phyloP scores from a whole-genome alignment of 1,139 yeast species.

The Suhomyces terraborum region DNA sequence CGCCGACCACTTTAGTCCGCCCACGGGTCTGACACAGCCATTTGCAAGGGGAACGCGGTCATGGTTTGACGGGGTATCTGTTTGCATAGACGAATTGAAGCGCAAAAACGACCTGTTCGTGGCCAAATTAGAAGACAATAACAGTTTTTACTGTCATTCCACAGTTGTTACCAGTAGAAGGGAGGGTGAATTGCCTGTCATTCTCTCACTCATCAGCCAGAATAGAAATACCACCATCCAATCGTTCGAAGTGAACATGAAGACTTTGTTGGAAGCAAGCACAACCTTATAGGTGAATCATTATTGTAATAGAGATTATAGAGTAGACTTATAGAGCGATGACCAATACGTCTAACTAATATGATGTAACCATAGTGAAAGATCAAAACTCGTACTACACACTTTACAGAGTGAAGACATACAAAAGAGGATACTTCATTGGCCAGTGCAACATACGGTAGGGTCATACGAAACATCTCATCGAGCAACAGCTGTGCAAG shows the following conservation, averaged over 20 bases:
- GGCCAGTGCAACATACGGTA: too few relatives aligned
- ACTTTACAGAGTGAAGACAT: too few relatives aligned
- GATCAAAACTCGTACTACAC: too few relatives aligned
- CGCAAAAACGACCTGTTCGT: conserved; percentile 9
- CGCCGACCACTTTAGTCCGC: background rate
- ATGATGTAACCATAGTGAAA: too few relatives aligned
- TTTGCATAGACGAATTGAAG: conserved; percentile 6
- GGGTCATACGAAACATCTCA: too few relatives aligned
- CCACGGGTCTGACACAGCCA: background rate
- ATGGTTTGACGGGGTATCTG: conserved; percentile 1
- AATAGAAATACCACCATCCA: conserved; percentile 5
- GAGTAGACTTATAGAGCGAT: too few relatives aligned
- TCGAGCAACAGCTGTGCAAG: too few relatives aligned
- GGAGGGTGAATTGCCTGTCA: conserved; percentile 25
- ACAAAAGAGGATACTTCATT: too few relatives aligned
- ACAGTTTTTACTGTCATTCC: conserved; percentile 24
- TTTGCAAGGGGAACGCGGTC: background rate
- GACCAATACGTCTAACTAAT: too few relatives aligned
- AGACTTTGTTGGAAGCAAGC: background rate
- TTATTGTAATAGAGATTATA: too few relatives aligned
- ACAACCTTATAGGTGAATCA: background rate
- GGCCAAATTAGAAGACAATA: conserved; percentile 10
- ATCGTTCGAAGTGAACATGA: conserved; percentile 8
- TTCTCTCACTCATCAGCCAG: conserved; percentile 28
- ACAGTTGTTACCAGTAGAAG: conserved; percentile 17